Evolutionary conservation across 257 asterid genomes (phyloP), one percentile per base, ranked within the genome.

Genomic region (Penstemon newberryi): DNA sequence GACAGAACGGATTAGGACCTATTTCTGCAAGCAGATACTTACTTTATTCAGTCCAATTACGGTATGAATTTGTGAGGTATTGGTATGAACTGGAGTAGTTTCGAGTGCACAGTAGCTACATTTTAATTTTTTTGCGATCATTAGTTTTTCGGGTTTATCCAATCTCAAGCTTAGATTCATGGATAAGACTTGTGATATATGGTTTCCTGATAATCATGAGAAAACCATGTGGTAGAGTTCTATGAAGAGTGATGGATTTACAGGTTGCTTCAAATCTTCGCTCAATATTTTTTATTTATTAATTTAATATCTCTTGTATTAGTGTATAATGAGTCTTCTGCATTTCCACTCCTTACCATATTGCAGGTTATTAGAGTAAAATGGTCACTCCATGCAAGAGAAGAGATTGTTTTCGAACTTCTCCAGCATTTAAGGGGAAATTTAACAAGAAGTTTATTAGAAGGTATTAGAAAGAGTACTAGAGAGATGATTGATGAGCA

Each of bases 351-450:
- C 46, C 42, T 52, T 3, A 60, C 40, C 6, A 47, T 47, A 57
- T 65, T 74, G 19, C 75, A 92, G 98, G 97, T 93, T 63, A 90
- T 93, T 61, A 78, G 99, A 72, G 97, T 90, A 52, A 93, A 93
- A 74, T 93, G 99, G 99, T 87, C 97, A 41, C 94, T 93, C 56
- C 99, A 93, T 52, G 99, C 99, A 11, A 88, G 99, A 77, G 99
- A 93, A 80, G 99, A 93, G 79, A 93, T 90, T 67, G 91, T 93
- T 43, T 88, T 88, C 58, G 99, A 93, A 80, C 97, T 93, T 72
- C 84, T 88, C 62, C 99, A 90, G 78, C 99, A 88, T 78, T 67
- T 93, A 79, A 85, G 90, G 73, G 99, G 99, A 38, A 80, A 76
- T 70, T 54, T 78, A n/a, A 77, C 92, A 15, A 88, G 44, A 70